These are phyloP conservation scores for Capsella rubella DNA, from an alignment of 441 rosid species.

Conservation along the genomic window DNA sequence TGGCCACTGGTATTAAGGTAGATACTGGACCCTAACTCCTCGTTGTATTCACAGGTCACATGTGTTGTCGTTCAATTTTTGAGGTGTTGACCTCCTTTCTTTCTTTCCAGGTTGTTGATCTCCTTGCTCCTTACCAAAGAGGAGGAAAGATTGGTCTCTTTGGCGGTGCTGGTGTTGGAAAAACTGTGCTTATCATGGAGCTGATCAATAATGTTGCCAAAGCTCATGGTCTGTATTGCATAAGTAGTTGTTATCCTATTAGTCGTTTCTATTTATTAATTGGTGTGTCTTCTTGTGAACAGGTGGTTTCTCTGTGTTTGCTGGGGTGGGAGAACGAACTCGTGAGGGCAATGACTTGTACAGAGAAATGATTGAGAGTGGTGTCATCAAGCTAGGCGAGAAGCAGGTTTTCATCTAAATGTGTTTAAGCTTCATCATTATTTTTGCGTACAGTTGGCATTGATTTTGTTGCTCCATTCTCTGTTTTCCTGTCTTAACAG, in stretches of 20 bases:
- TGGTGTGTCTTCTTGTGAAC: conserved; percentile 22
- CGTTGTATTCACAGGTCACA: background rate
- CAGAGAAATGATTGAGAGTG: conserved; percentile 98
- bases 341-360: conserved; percentile 99
- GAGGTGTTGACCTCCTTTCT: conserved; percentile 68
- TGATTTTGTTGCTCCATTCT: background rate
- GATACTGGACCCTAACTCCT: background rate
- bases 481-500: conserved; percentile 43
- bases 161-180: conserved; percentile 98
- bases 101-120: conserved; percentile 57
- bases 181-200: conserved; percentile 97
- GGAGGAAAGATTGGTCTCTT: conserved; percentile 97
- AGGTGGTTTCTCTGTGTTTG: conserved; percentile 99
- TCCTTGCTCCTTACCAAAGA: conserved; percentile 92
- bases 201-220: conserved; percentile 96
- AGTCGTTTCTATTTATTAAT: conserved; percentile 8
- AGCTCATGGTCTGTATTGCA: conserved; percentile 75
- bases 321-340: conserved; percentile 97
- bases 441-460: background rate
- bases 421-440: background rate
- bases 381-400: conserved; percentile 97
- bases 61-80: background rate
- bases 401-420: conserved; percentile 61
- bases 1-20: conserved; percentile 97
- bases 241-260: background rate